phyloP scores from a whole-genome alignment of 164 flowering plant genomes.

The Chloranthus sessilifolius region DNA sequence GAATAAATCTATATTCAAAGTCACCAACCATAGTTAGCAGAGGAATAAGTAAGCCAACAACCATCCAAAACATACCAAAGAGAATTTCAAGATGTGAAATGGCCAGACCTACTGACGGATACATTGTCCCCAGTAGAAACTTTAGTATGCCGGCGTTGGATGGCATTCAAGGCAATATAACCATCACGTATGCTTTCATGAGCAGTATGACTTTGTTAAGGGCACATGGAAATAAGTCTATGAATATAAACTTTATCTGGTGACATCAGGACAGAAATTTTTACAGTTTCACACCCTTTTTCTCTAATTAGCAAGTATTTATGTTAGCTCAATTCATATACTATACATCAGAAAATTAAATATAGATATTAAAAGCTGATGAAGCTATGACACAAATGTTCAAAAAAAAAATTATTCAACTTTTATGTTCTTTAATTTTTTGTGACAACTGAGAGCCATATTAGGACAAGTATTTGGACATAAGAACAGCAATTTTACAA shows the following conservation, averaged over 20 bases:
- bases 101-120: conserved; percentile 51
- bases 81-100: neutral
- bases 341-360: neutral
- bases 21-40: neutral
- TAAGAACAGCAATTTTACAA: too few species aligned
- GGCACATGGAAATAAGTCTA: conserved; percentile 8
- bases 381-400: too few species aligned
- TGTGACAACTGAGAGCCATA: too few species aligned
- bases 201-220: conserved; percentile 53
- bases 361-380: neutral
- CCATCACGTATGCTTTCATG: conserved; percentile 58
- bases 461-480: too few species aligned
- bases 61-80: neutral
- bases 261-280: neutral
- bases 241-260: neutral
- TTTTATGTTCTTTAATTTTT: too few species aligned
- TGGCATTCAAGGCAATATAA: conserved; percentile 61
- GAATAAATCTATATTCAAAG: conserved; percentile 37
- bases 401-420: too few species aligned
- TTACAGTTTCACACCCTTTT: neutral
- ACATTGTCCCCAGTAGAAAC: conserved; percentile 73
- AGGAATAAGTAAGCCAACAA: neutral
- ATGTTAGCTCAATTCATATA: neutral
- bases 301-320: neutral
- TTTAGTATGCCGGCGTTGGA: conserved; percentile 71